These are phyloP conservation scores for Nakazawaea anatomiae DNA, from an alignment of 805 yeast species.

Conservation along the genomic window DNA sequence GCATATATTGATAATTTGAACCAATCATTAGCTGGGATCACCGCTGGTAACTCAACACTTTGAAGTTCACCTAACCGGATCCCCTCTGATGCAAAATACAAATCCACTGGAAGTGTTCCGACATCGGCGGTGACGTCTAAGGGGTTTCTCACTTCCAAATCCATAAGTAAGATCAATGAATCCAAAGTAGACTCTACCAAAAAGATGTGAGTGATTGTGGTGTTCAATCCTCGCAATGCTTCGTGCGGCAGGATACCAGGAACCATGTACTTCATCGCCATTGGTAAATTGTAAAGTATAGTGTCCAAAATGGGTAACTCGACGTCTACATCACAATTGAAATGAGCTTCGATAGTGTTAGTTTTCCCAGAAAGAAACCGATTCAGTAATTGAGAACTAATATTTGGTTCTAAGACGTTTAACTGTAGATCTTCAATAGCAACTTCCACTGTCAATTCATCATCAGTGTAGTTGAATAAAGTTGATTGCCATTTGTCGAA, in stretches of 20 bases:
- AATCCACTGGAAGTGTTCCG: conserved; percentile 18
- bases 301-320: conserved; percentile 18
- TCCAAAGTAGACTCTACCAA: conserved; percentile 23
- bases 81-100: conserved; percentile 26
- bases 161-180: conserved; percentile 23
- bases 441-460: not conserved
- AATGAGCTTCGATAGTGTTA: conserved; percentile 2
- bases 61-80: conserved; percentile 27
- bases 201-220: conserved; percentile 13
- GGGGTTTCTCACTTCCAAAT: conserved; percentile 29
- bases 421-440: conserved; percentile 14
- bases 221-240: conserved; percentile 4
- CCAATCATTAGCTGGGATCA: conserved; percentile 11
- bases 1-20: conserved; percentile 11
- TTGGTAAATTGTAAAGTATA: conserved; percentile 10
- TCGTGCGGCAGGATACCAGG: not conserved
- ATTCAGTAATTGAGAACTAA: conserved; percentile 8
- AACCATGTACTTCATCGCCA: not conserved
- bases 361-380: conserved; percentile 8
- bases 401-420: conserved; percentile 15
- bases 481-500: conserved; percentile 18
- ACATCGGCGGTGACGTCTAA: conserved; percentile 20
- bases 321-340: conserved; percentile 16
- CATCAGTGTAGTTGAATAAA: conserved; percentile 8
- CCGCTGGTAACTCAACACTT: conserved; percentile 17